Evolutionary conservation across 192 early-diverging fungal species (phyloP).

Genomic region (Dissophora ornata): DNA sequence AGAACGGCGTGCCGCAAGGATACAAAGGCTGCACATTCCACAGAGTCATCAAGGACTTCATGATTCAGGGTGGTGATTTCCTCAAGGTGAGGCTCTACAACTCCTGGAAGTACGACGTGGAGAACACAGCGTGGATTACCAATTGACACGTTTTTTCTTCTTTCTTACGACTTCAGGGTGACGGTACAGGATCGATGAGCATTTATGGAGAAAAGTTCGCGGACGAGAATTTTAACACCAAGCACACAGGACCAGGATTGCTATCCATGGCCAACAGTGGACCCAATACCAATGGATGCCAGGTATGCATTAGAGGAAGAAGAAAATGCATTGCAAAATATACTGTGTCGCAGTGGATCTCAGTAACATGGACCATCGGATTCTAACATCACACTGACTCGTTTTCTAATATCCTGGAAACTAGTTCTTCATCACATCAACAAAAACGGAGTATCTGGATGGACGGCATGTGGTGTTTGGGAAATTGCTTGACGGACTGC

Average conservation of each 20-base stretch:
- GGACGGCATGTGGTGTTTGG: constrained; percentile 93
- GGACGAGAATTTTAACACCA: constrained; percentile 89
- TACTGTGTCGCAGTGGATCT: neutral
- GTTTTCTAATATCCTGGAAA: neutral
- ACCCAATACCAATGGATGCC: constrained; percentile 87
- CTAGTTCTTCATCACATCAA: constrained; percentile 94
- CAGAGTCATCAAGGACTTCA: constrained; percentile 91
- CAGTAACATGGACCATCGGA: neutral
- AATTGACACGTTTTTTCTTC: too few relatives aligned
- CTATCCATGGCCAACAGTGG: constrained; percentile 89
- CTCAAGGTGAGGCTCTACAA: constrained; percentile 78
- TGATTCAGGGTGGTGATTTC: constrained; percentile 95
- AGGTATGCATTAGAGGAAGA: constrained; percentile 56
- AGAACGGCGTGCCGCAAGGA: constrained; percentile 85
- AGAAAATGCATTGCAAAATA: neutral
- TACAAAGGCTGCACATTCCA: constrained; percentile 89
- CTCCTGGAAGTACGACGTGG: too few relatives aligned
- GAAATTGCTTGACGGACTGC: constrained; percentile 83
- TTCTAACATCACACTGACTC: neutral
- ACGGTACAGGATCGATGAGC: constrained; percentile 87
- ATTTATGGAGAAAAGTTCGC: constrained; percentile 85
- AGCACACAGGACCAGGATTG: constrained; percentile 86
- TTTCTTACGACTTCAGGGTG: too few relatives aligned
- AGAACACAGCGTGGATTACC: too few relatives aligned
- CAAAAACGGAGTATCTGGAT: constrained; percentile 87